Conservation (phyloP, 257 asterid species). For the Nicotiana tomentosiformis region DNA sequence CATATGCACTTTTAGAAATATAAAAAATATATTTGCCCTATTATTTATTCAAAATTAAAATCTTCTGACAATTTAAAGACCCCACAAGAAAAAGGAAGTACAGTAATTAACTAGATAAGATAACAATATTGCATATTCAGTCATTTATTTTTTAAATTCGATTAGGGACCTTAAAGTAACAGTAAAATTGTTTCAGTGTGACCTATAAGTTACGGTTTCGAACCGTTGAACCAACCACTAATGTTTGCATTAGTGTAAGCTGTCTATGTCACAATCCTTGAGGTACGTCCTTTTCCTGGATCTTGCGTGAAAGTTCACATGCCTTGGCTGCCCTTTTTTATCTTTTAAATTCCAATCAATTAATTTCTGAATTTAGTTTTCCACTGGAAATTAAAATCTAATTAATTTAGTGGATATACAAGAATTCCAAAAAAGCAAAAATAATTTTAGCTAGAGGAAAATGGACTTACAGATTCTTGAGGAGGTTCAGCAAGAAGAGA, state of each 20-base stretch:
- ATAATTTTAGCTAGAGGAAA: background rate
- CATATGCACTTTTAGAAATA: background rate
- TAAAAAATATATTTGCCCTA: background rate
- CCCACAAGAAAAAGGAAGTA: background rate
- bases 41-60: too few species aligned
- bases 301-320: too few species aligned
- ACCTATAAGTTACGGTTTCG: too few species aligned
- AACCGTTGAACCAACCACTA: too few species aligned
- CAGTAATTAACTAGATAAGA: background rate
- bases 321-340: too few species aligned
- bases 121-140: background rate
- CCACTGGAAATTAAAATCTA: background rate
- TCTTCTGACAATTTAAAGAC: background rate
- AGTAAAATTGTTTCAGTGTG: too few species aligned
- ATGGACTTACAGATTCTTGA: background rate
- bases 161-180: too few species aligned
- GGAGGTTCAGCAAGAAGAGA: conserved; percentile 2
- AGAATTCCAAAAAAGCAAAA: background rate
- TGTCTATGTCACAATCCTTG: too few species aligned
- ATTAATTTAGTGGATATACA: background rate
- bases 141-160: background rate
- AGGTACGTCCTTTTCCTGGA: too few species aligned
- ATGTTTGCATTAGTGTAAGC: too few species aligned
- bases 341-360: background rate
- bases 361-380: background rate